phyloP scores from a whole-genome alignment of 768 basidiomycete genomes.

The Leccinum olivaceopallidum region DNA sequence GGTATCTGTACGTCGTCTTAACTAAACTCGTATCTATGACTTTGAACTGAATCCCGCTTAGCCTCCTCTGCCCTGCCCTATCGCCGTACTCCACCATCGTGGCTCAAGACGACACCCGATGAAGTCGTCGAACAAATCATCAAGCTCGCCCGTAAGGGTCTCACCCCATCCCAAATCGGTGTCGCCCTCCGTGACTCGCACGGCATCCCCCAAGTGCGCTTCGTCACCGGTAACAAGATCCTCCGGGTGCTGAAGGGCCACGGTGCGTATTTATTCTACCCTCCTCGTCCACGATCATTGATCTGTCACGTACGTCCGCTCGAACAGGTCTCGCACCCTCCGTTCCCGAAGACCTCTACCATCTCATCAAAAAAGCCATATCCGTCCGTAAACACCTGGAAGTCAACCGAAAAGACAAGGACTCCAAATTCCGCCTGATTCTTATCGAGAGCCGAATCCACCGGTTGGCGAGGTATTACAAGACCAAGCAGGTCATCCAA shows the following conservation, averaged over 20 bases:
- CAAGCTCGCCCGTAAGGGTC: conserved; percentile 97
- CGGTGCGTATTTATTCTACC: conserved; percentile 52
- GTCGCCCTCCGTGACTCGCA: conserved; percentile 97
- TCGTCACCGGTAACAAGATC: conserved; percentile 99
- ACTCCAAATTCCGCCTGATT: conserved; percentile 96
- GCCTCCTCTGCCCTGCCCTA: conserved; percentile 95
- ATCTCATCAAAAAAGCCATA: conserved; percentile 99
- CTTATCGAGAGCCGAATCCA: conserved; percentile 99
- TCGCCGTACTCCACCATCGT: conserved; percentile 90
- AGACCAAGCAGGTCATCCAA: conserved; percentile 95
- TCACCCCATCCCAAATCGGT: conserved; percentile 98
- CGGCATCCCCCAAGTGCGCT: conserved; percentile 97
- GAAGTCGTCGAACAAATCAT: conserved; percentile 95
- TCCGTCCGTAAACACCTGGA: conserved; percentile 98
- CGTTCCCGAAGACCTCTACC: conserved; percentile 99
- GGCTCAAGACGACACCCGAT: conserved; percentile 96
- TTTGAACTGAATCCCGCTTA: conserved; percentile 39
- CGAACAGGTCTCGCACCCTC: conserved; percentile 80
- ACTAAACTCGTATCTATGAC: background rate
- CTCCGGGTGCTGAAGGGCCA: conserved; percentile 95
- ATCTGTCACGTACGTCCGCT: background rate
- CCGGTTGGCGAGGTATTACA: conserved; percentile 97
- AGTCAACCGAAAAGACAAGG: conserved; percentile 98
- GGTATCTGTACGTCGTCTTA: conserved; percentile 83
- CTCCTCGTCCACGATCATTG: conserved; percentile 1